Base-by-base conservation (phyloP, 2,329 filamentous ascomycete genomes). In the Ceratocystis colombiana region DNA sequence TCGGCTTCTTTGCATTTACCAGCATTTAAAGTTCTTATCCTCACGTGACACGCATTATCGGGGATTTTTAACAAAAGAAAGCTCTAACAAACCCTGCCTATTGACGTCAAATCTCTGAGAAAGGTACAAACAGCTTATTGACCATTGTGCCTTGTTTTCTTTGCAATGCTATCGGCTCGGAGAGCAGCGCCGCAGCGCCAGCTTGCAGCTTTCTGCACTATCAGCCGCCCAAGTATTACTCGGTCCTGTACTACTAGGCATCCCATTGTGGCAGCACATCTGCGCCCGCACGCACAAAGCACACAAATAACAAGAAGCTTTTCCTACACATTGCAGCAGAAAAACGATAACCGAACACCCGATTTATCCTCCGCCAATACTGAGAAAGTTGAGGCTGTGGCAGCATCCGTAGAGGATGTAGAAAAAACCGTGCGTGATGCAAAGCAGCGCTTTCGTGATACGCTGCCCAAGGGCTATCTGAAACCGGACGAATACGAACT, bases 391-490 rank as follows among this genome's bases (percentile, higher is more conserved):
- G 64, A 64, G 20, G 15, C 48, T 8, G 8, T 25, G 15, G 28
- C 22, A 22, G 53, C 41, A 3, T 41, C 64, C 10, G 22, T 45
- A 12, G 61, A 63, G 25, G 78, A 82, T 4, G 77, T 84, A 66
- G 88, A 90, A 72, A 77, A 79, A 10, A 77, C 87, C 6, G 90
- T 90, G 41, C 84, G 88, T 66, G 80, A 84, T 70, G 87, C 89
- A 45, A 84, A 88, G 71, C 86, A 89, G 69, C 80, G 84, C 7
- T 95, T 90, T 74, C 87, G 90, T 68, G 86, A 94, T 71, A 86
- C 82, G 0, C 75, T 96, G 28, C 92, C 92, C 0, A 82, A 84
- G 41, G 85, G 82, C 44, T 84, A 89, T 71, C 75, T 96, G 64
- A 85, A 79, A 44, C 79, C 81, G 0, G 82, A 88, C 64, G 91